Evolutionary conservation across 768 basidiomycete genomes (phyloP), one percentile per base, ranked within the genome.

Genomic region (Russula sp.): DNA sequence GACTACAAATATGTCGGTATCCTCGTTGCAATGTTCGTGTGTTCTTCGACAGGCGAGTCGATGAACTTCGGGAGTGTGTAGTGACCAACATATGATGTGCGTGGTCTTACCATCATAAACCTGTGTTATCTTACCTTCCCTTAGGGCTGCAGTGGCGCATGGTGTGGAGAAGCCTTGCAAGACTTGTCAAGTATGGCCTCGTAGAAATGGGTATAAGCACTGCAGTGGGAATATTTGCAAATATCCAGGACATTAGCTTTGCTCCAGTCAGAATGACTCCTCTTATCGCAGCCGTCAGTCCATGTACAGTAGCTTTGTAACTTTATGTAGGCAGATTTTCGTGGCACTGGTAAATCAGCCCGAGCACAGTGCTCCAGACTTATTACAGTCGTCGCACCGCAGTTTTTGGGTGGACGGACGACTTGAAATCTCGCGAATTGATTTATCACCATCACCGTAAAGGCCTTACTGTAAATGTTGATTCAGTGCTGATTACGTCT

Each of bases 41-140:
- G 18, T 57, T 50, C 54, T 50, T 57, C 9, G 61, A 62, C 38
- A n/a, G 48, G 26, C 54, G 26, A 1, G 7, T 50, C 61, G 13
- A 32, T 40, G 46, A 56, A 24, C n/a, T 20, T 28, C 36, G 61
- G 36, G 61, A 62, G 46, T 62, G 54, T 62, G 61, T 18, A 57
- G 61, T n/a, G 24, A 38, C 0, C 13, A 24, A 20, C 61, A 62
- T 18, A 57, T 62, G 48, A 13, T 18, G 61, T 62, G 28, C 20
- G 44, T 24, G n/a, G 14, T 22, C 32, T 0, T 44, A 32, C 30
- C 18, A 40, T 46, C 36, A 46, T 30, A 10, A 32, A 13, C 18
- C 8, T 7, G 2, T 24, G 0, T 16, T 38, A 30, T 9, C 48
- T 57, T 10, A 56, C 44, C 13, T 38, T 13, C 9, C n/a, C 54